Evolutionary conservation across 768 basidiomycete genomes (phyloP), one percentile per base, ranked within the genome.

Genomic region (Tulasnella sp.): DNA sequence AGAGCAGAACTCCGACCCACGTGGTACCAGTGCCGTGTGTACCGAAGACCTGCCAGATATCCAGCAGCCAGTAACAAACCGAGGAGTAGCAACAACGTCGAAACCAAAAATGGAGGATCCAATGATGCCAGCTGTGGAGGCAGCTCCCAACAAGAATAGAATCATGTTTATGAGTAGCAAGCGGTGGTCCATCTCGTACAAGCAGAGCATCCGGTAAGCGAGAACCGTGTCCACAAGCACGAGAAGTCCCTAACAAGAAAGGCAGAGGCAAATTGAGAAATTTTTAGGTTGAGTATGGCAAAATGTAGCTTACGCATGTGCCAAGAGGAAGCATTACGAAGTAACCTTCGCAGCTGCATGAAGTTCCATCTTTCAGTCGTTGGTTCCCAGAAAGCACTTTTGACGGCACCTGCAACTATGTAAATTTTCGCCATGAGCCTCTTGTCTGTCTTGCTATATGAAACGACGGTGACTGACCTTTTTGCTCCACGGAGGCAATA

Each of bases 171-270:
- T 28, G 16, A 72, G n/a, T 2, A 80, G 42, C 28, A 80, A 41
- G n/a, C 42, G 73, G 20, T 42, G 72, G 40, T 80, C 42, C 78
- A 80, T 80, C 22, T 69, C 37, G 37, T 46, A 80, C 22, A 80
- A 31, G 54, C 78, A 80, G 22, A 80, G 64, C n/a, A 69, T 44
- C 40, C 78, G 42, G 72, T 80, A 80, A 18, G 72, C 78, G 20
- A 80, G 69, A 8, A 80, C 28, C 18, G 72, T 41, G 34, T 80
- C 78, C 41, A 80, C 73, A 20, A 58, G 7, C n/a, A 72, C 31
- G 72, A 74, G 64, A 64, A 80, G 54, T 34, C 40, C 34, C 78
- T 80, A 28, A 64, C 18, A 46, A 34, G 22, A 44, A n/a, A 40
- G 12, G 72, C 46, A 34, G n/a, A 58, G 58, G 20, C 16, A 34